Percentiles rank a stretch among this genome's conserved stretches.
phyloP scores from a whole-genome alignment of 352 stramenopile species.

The Pythium oligandrum region DNA sequence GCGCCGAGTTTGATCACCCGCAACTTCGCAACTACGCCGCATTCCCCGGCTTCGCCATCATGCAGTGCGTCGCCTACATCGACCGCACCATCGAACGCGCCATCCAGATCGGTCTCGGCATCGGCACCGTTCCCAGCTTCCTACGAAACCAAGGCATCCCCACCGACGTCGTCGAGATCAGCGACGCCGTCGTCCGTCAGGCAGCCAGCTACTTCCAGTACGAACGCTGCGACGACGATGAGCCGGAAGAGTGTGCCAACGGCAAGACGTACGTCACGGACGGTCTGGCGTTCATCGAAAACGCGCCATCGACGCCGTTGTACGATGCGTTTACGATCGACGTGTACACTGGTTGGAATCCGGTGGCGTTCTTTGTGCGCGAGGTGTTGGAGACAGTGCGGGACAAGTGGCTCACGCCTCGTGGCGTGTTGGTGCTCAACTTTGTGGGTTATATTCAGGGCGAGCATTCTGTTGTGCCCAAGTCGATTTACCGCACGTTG shows the following conservation, averaged over 20 bases:
- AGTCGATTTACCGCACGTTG: slow-evolving; percentile 68
- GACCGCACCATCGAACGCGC: slow-evolving; percentile 32
- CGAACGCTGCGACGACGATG: slow-evolving; percentile 42
- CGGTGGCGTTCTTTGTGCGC: slow-evolving; percentile 62
- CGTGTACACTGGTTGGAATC: slow-evolving; percentile 70
- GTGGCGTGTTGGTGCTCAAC: slow-evolving; percentile 71
- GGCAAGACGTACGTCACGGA: slow-evolving; percentile 66
- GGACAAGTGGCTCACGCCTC: slow-evolving; percentile 43
- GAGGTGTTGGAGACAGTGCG: slow-evolving; percentile 47
- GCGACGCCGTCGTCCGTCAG: slow-evolving; percentile 50
- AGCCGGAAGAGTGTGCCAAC: slow-evolving; percentile 29
- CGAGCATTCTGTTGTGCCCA: slow-evolving; percentile 37
- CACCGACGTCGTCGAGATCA: slow-evolving; percentile 80
- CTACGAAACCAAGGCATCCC: slow-evolving; percentile 50
- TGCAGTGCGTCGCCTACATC: slow-evolving; percentile 65
- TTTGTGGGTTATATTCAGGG: slow-evolving; percentile 70
- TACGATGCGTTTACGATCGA: slow-evolving; percentile 67
- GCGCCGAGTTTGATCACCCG: slow-evolving; percentile 67
- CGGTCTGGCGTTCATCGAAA: slow-evolving; percentile 52
- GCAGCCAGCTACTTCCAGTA: slow-evolving; percentile 73
- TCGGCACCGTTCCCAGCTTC: slow-evolving; percentile 67
- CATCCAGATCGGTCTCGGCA: slow-evolving; percentile 65
- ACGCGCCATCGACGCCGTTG: slow-evolving; percentile 12
- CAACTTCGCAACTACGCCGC: slow-evolving; percentile 52
- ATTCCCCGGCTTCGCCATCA: slow-evolving; percentile 79